phyloP scores from a whole-genome alignment of 83 land plant genomes.

The Diphasiastrum complanatum region DNA sequence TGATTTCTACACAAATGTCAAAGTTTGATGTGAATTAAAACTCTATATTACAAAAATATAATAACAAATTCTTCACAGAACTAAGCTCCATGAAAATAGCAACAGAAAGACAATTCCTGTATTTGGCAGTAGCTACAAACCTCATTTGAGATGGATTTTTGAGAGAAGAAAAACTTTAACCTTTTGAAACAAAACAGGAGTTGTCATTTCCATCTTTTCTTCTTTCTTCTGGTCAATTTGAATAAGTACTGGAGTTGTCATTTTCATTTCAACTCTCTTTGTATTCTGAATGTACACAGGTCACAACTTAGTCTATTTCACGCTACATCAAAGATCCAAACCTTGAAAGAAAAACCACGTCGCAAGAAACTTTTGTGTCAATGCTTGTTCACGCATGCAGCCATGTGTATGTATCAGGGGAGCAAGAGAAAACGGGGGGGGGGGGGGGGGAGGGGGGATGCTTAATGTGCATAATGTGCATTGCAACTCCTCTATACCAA shows the following conservation, averaged over 20 bases:
- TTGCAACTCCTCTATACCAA: too few species aligned
- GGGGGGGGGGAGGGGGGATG: too few species aligned
- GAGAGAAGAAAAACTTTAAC: slow-evolving; percentile 18
- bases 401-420: too few species aligned
- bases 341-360: too few species aligned
- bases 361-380: too few species aligned
- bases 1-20: slow-evolving; percentile 21
- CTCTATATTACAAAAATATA: neutral
- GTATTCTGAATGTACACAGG: too few species aligned
- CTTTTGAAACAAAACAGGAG: slow-evolving; percentile 80
- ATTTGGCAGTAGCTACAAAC: neutral
- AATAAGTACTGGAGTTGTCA: slow-evolving; percentile 85
- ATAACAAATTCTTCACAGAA: neutral
- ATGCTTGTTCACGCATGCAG: too few species aligned
- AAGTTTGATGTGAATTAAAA: neutral
- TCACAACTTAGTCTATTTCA: too few species aligned
- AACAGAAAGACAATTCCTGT: neutral
- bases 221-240: slow-evolving; percentile 40
- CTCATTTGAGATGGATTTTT: neutral
- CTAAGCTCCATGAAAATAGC: neutral
- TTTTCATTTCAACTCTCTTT: slow-evolving; percentile 54
- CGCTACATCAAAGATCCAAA: too few species aligned
- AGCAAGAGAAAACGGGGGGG: too few species aligned
- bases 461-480: too few species aligned
- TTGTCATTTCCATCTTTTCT: slow-evolving; percentile 94